Evolutionary conservation across 352 stramenopile species (phyloP).

Genomic region (Phytophthora sansomeana): DNA sequence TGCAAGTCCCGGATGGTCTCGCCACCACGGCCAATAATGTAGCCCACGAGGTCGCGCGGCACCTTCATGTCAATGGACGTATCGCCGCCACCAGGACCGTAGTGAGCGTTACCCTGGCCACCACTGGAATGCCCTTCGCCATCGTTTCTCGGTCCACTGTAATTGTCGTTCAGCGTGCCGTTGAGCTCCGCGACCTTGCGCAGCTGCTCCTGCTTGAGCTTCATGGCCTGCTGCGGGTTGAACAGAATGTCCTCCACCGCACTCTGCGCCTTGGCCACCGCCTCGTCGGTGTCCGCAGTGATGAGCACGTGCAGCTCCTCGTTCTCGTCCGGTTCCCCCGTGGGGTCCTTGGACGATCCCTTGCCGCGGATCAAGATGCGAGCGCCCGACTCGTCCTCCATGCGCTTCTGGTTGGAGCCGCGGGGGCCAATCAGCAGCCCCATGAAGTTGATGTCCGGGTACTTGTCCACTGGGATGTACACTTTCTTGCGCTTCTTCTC

Average conservation of each 20-base stretch:
- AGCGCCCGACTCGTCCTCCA: slow-evolving; percentile 92
- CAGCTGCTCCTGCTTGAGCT: slow-evolving; percentile 93
- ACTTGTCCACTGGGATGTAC: slow-evolving; percentile 92
- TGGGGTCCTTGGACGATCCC: slow-evolving; percentile 86
- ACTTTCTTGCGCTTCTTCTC: slow-evolving; percentile 92
- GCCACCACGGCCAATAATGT: slow-evolving; percentile 93
- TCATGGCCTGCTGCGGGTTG: slow-evolving; percentile 91
- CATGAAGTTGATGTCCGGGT: slow-evolving; percentile 95
- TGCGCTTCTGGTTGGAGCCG: slow-evolving; percentile 93
- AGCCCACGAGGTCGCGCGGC: slow-evolving; percentile 95
- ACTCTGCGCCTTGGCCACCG: slow-evolving; percentile 85
- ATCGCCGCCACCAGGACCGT: slow-evolving; percentile 39
- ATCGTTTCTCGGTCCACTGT: slow-evolving; percentile 34
- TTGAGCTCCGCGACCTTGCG: slow-evolving; percentile 89
- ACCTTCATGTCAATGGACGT: slow-evolving; percentile 92
- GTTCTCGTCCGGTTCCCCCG: slow-evolving; percentile 85
- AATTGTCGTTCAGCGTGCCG: slow-evolving; percentile 81
- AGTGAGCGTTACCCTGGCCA: slow-evolving; percentile 37
- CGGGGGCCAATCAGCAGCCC: slow-evolving; percentile 90
- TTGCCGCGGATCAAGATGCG: slow-evolving; percentile 93
- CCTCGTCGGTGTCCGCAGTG: slow-evolving; percentile 89
- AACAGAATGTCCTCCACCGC: slow-evolving; percentile 93
- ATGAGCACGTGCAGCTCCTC: slow-evolving; percentile 93
- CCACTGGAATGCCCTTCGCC: slow-evolving; percentile 18
- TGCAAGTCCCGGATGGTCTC: slow-evolving; percentile 98